These are phyloP conservation scores for Botrytis deweyae DNA, from an alignment of 2,329 filamentous ascomycete species.

Conservation along the genomic window DNA sequence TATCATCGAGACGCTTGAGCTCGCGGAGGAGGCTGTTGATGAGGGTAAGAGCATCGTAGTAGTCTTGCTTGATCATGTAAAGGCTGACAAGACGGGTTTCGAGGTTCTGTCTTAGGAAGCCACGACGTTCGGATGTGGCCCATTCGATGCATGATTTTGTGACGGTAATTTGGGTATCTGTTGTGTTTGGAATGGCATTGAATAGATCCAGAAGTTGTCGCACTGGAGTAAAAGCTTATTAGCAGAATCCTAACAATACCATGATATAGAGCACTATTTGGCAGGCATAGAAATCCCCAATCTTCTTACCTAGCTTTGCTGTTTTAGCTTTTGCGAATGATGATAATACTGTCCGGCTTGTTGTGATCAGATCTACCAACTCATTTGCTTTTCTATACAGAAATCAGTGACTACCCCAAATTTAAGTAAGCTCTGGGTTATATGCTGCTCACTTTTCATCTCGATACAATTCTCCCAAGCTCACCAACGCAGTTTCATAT, in stretches of 20 bases:
- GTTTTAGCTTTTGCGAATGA: conserved; percentile 99
- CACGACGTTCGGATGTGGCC: conserved; percentile 90
- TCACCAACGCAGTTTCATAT: conserved; percentile 86
- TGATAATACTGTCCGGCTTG: conserved; percentile 86
- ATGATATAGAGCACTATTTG: not conserved
- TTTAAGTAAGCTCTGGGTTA: not conserved
- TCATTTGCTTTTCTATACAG: conserved; percentile 69
- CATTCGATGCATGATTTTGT: conserved; percentile 99
- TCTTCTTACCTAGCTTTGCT: conserved; percentile 80
- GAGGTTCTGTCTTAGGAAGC: conserved; percentile 96
- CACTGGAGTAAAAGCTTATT: conserved; percentile 54
- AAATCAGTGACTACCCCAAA: conserved; percentile 35
- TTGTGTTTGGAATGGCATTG: conserved; percentile 87
- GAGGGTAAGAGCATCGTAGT: conserved; percentile 93
- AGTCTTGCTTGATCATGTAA: conserved; percentile 96
- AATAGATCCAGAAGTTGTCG: conserved; percentile 96
- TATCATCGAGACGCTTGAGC: conserved; percentile 97
- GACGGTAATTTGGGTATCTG: conserved; percentile 89
- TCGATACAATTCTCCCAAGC: conserved; percentile 87
- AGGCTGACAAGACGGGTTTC: conserved; percentile 91
- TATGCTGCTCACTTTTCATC: conserved; percentile 68
- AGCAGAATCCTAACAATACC: not conserved
- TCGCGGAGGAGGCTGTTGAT: conserved; percentile 96
- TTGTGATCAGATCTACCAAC: conserved; percentile 84
- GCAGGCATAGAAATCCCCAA: not conserved